Evolutionary conservation across 1,284 basidiomycete genomes (phyloP).

Genomic region (Uromyces viciae-fabae): DNA sequence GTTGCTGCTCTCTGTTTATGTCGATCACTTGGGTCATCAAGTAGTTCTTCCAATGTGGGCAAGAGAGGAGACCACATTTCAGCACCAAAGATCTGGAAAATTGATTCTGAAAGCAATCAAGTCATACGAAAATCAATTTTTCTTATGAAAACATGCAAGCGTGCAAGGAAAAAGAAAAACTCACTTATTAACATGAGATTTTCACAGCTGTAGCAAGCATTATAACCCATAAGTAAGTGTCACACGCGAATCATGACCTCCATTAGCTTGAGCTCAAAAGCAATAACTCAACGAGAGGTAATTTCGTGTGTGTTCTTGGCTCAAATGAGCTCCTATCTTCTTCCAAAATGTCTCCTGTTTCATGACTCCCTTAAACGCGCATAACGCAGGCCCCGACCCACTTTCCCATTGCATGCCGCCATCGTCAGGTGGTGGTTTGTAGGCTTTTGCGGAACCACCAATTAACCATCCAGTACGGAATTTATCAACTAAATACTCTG

Average conservation of each 20-base stretch:
- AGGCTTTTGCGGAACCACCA: constrained; percentile 65
- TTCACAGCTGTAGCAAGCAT: constrained; percentile 1
- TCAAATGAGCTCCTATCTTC: constrained; percentile 54
- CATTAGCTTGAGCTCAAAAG: no score
- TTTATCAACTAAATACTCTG: constrained; percentile 67
- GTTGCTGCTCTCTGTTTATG: constrained; percentile 88
- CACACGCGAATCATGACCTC: neutral
- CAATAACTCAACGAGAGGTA: constrained; percentile 50
- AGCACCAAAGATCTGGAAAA: constrained; percentile 62
- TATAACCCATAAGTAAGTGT: neutral
- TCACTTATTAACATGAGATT: constrained; percentile 32
- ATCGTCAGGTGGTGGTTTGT: constrained; percentile 58
- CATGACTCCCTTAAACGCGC: constrained; percentile 62
- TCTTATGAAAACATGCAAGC: constrained; percentile 54
- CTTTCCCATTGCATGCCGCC: constrained; percentile 62
- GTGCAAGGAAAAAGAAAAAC: neutral
- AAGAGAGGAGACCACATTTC: constrained; percentile 62
- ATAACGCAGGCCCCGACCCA: constrained; percentile 63
- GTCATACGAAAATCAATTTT: neutral
- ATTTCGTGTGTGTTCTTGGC: constrained; percentile 55
- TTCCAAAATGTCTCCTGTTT: constrained; percentile 64
- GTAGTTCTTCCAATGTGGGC: constrained; percentile 62
- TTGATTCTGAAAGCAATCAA: constrained; percentile 58
- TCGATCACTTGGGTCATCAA: constrained; percentile 67
- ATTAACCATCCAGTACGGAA: constrained; percentile 76